Percentiles rank a stretch among this genome's conserved stretches.
phyloP scores from a whole-genome alignment of 1,139 yeast species.

The Geotrichum citri-aurantii region DNA sequence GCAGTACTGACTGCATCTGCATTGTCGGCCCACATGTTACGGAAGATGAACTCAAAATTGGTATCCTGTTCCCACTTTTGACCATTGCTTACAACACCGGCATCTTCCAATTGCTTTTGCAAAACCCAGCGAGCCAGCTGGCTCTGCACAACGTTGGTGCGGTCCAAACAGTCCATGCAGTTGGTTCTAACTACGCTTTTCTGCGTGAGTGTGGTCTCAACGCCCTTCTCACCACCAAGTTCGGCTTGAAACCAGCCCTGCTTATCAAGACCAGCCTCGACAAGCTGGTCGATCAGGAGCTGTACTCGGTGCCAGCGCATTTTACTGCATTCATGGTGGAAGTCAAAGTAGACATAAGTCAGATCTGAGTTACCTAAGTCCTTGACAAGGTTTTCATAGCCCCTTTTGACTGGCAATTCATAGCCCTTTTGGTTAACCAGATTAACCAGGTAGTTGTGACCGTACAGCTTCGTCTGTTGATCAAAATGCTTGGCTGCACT shows the following conservation, averaged over 20 bases:
- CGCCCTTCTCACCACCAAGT: conserved; percentile 25
- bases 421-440: conserved; percentile 92
- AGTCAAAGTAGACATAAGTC: conserved; percentile 83
- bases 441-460: conserved; percentile 78
- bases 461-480: conserved; percentile 63
- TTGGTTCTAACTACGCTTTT: conserved; percentile 81
- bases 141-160: conserved; percentile 95
- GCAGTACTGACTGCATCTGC: conserved; percentile 91
- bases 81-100: conserved; percentile 38
- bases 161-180: conserved; percentile 97
- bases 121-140: conserved; percentile 84
- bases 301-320: conserved; percentile 93
- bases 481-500: conserved; percentile 75
- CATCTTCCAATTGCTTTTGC: conserved; percentile 59
- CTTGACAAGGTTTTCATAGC: conserved; percentile 72
- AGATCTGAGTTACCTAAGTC: conserved; percentile 52
- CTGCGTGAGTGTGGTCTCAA: conserved; percentile 44
- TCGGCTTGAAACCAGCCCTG: conserved; percentile 50
- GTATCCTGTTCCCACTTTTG: conserved; percentile 43
- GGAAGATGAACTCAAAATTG: conserved; percentile 62
- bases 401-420: conserved; percentile 80
- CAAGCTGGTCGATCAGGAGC: conserved; percentile 63
- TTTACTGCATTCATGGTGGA: conserved; percentile 93
- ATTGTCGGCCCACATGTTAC: conserved; percentile 95
- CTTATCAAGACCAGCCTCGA: conserved; percentile 55